Evolutionary conservation across 495 filamentous ascomycete species (phyloP).

Genomic region (Durotheca rogersii): DNA sequence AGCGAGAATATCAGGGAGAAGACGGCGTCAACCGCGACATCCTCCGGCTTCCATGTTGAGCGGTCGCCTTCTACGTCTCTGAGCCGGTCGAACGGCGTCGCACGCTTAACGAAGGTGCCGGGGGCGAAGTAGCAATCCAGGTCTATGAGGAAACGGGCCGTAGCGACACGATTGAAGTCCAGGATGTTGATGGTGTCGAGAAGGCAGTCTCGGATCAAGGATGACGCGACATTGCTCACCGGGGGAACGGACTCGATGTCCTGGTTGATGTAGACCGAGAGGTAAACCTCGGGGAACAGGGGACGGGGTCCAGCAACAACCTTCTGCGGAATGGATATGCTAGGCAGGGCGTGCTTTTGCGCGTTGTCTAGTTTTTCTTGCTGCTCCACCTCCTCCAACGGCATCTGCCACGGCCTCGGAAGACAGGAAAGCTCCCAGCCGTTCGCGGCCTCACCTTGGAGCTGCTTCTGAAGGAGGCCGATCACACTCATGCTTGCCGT

Average conservation of each 20-base stretch:
- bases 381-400: constrained; percentile 49
- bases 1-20: constrained; percentile 92
- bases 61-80: constrained; percentile 69
- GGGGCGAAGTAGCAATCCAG: constrained; percentile 91
- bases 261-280: constrained; percentile 87
- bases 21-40: constrained; percentile 94
- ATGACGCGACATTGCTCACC: constrained; percentile 70
- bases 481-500: constrained; percentile 63
- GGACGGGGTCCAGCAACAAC: constrained; percentile 71
- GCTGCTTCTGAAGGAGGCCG: constrained; percentile 77
- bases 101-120: constrained; percentile 86
- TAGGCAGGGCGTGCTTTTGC: constrained; percentile 71
- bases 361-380: constrained; percentile 58
- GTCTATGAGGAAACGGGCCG: constrained; percentile 87
- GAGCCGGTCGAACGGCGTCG: constrained; percentile 85
- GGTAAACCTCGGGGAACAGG: constrained; percentile 87
- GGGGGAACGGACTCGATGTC: constrained; percentile 91
- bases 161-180: constrained; percentile 85
- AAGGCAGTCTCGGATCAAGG: constrained; percentile 77
- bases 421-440: constrained; percentile 79
- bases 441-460: constrained; percentile 67
- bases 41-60: constrained; percentile 95
- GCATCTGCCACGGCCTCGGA: constrained; percentile 77
- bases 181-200: constrained; percentile 93
- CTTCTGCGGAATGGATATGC: constrained; percentile 69